These are phyloP conservation scores for Hypoxylon sp. DNA, from an alignment of 2,329 filamentous ascomycete species.

Conservation along the genomic window DNA sequence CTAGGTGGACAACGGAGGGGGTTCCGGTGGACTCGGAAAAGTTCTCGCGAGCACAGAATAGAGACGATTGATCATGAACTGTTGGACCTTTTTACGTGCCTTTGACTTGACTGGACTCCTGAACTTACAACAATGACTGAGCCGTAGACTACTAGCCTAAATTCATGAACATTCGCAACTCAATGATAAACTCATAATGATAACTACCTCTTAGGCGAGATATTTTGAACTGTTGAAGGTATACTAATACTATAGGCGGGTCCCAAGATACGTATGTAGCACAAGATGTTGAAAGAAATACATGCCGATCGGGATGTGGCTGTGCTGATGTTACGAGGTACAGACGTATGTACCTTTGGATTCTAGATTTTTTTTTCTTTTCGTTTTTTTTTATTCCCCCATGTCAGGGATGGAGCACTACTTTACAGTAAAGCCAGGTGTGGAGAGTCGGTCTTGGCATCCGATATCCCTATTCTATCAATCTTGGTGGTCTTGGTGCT, in stretches of 20 bases:
- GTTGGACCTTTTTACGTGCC: conserved; percentile 3
- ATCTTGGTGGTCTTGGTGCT: conserved; percentile 18
- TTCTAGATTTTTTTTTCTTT: conserved; percentile 2
- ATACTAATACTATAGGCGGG: background rate
- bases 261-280: no score
- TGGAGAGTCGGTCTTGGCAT: conserved; percentile 34
- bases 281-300: background rate
- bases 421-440: conserved; percentile 20
- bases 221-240: background rate
- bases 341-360: conserved; percentile 2
- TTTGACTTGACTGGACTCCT: background rate
- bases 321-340: background rate
- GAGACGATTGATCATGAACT: conserved; percentile 50
- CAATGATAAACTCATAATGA: background rate
- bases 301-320: background rate
- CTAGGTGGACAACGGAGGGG: conserved; percentile 52
- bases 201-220: background rate
- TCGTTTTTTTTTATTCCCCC: background rate
- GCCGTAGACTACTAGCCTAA: background rate
- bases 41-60: conserved; percentile 51
- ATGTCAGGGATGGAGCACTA: conserved; percentile 18
- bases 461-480: conserved; percentile 40
- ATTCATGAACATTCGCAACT: background rate
- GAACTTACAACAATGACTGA: background rate
- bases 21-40: conserved; percentile 53